Evolutionary conservation across 2,329 filamentous ascomycete species (phyloP), one percentile per base, ranked within the genome.

Genomic region (Claviceps purpurea): DNA sequence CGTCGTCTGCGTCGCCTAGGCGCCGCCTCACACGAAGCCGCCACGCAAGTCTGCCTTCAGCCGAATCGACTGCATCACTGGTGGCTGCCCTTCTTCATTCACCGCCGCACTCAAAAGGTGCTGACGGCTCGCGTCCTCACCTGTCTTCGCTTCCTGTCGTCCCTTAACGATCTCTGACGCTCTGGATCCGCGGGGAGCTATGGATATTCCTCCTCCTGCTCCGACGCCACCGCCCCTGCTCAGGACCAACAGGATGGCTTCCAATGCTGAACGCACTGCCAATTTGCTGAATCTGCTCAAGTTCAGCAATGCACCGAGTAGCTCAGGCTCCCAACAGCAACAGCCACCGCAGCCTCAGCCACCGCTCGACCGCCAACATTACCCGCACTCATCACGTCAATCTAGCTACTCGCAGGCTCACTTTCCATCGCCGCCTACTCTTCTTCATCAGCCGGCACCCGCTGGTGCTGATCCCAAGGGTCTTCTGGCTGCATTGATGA

Each of bases 201-300:
- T 71, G 61, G 69, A 71, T 60, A 67, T 78, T 58, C 74, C 73
- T 50, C 71, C 75, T 55, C 76, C 77, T 53, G 76, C 77, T 53
- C 75, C 74, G 53, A 76, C 73, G 61, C 71, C 70, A 56, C 71
- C 71, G 61, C 71, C 70, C 56, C 71, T 70, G 50, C 65, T 69
- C 57, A 70, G 67, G 54, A 66, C 59, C 56, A 64, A 63, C 58
- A 64, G 65, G 59, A 63, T 67, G 64, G 64, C 64, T 4, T 65
- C 67, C 50, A 66, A 65, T 52, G 62, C 64, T 42, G 74, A 77
- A 50, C 75, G 76, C 59, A 78, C 75, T 43, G 69, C 73, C 52
- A 78, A 76, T 57, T 62, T 83, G 59, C 68, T 83, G 61, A 81
- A 78, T 58, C 69, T 82, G 52, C 73, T 83, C 63, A 82, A 82